Evolutionary conservation across 2,329 filamentous ascomycete genomes (phyloP), one percentile per base, ranked within the genome.

Genomic region (Alternaria rosae): DNA sequence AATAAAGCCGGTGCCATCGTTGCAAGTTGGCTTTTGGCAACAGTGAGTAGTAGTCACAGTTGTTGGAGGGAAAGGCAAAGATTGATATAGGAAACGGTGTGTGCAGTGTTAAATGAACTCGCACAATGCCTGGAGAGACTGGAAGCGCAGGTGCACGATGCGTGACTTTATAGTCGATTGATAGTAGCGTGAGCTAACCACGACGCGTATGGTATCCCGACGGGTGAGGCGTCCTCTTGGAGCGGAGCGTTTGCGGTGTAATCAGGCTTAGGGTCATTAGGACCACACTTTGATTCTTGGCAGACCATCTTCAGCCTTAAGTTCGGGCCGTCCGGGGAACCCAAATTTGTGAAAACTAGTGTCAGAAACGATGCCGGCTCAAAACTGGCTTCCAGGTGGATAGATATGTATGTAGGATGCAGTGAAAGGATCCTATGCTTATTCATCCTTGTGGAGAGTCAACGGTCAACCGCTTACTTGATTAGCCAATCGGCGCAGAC

Each of bases 401-500:
- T 17, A 25, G 41, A 35, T 35, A 23, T 43, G 32, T 47, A 38
- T 15, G 41, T 38, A 23, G 32, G 42, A 58, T 59, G 57, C 57
- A 57, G 58, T 54, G 54, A 58, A 38, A 21, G 25, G 28, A 28
- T 54, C 26, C n/a, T 32, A 52, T 54, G 57, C 61, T 57, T 54
- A 54, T 64, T 48, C 57, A 54, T 48, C 21, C 52, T 57, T 28
- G 50, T 45, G 61, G 35, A 61, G 25, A 21, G 15, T 54, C 23
- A 61, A 66, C 57, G 61, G 64, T 61, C 57, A 64, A 52, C 54
- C 55, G 64, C 64, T 66, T 61, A 66, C 61, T 26, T 44, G 50
- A 38, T 35, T 42, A 47, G 26, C 61, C 57, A 59, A 61, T 64
- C 28, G 57, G 15, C 28, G 35, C 42, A 54, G 26, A 25, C 54